Evolutionary conservation across 371 early-diverging fungal genomes (phyloP).

Genomic region (Massospora cicadina): DNA sequence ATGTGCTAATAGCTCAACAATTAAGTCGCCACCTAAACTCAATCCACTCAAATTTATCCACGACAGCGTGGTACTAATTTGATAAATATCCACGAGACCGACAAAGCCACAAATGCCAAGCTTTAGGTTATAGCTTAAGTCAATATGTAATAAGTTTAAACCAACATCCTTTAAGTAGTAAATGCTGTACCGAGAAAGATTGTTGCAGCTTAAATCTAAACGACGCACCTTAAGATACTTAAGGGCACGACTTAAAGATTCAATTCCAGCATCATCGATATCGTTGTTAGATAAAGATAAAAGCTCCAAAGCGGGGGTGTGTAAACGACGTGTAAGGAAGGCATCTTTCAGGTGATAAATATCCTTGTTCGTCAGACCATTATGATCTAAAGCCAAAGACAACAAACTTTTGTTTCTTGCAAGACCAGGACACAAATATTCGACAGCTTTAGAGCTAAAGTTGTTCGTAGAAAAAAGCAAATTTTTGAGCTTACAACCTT

Average conservation of each 20-base stretch:
- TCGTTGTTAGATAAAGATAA: not conserved
- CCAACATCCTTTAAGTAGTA: not conserved
- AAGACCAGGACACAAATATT: not conserved
- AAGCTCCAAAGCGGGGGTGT: not conserved
- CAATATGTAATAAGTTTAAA: not conserved
- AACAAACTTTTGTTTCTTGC: not conserved
- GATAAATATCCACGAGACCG: not conserved
- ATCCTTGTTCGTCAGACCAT: not conserved
- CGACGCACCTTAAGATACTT: not conserved
- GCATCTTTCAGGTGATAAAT: not conserved
- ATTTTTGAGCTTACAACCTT: not conserved
- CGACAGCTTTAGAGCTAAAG: not conserved
- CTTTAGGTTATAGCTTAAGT: not conserved
- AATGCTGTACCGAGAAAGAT: not conserved
- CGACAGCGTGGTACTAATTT: not conserved
- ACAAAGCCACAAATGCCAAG: not conserved
- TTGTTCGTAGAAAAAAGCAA: not conserved
- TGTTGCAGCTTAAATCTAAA: not conserved
- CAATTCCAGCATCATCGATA: not conserved
- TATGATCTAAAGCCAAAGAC: not conserved
- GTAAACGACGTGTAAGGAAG: not conserved
- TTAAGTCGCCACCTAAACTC: not conserved
- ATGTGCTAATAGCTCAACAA: not conserved
- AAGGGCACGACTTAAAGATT: not conserved
- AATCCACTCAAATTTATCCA: not conserved